Evolutionary conservation across 2,329 filamentous ascomycete genomes (phyloP).

Genomic region (Verticillium dahliae): DNA sequence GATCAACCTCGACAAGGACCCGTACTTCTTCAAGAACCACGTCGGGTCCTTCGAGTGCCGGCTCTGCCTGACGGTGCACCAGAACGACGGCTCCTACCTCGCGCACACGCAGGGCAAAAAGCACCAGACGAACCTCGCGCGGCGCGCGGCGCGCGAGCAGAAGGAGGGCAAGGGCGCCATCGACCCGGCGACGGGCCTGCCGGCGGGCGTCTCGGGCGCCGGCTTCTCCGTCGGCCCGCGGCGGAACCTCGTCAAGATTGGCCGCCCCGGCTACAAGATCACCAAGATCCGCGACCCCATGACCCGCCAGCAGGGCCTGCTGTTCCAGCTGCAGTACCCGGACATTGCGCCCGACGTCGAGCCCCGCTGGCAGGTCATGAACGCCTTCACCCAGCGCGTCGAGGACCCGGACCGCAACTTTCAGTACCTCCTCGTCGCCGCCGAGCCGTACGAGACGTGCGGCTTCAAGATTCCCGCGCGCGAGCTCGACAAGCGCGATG

Average conservation of each 20-base stretch:
- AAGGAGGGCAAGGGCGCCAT: constrained; percentile 73
- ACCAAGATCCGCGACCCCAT: constrained; percentile 89
- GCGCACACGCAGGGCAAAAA: constrained; percentile 98
- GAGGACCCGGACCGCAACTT: constrained; percentile 92
- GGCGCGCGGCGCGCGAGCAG: constrained; percentile 90
- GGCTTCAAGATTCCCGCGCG: constrained; percentile 91
- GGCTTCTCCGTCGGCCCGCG: constrained; percentile 52
- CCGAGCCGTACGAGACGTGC: constrained; percentile 97
- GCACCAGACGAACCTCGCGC: constrained; percentile 96
- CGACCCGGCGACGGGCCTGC: constrained; percentile 62
- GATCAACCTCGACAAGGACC: constrained; percentile 98
- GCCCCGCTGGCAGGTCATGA: constrained; percentile 94
- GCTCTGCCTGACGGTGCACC: constrained; percentile 93
- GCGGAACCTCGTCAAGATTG: constrained; percentile 88
- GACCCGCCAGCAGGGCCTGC: constrained; percentile 78
- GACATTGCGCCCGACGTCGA: constrained; percentile 71
- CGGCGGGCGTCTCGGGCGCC: constrained; percentile 70
- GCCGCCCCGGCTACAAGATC: constrained; percentile 93
- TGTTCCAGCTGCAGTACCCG: constrained; percentile 96
- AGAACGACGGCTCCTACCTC: constrained; percentile 98
- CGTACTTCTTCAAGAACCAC: constrained; percentile 99
- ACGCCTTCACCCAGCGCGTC: constrained; percentile 90
- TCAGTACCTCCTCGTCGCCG: constrained; percentile 91
- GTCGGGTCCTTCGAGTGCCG: constrained; percentile 97
- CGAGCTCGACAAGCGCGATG: constrained; percentile 85